Evolutionary conservation across 352 stramenopile species (phyloP), one percentile per base, ranked within the genome.

Genomic region (Globisporangium viniferum): DNA sequence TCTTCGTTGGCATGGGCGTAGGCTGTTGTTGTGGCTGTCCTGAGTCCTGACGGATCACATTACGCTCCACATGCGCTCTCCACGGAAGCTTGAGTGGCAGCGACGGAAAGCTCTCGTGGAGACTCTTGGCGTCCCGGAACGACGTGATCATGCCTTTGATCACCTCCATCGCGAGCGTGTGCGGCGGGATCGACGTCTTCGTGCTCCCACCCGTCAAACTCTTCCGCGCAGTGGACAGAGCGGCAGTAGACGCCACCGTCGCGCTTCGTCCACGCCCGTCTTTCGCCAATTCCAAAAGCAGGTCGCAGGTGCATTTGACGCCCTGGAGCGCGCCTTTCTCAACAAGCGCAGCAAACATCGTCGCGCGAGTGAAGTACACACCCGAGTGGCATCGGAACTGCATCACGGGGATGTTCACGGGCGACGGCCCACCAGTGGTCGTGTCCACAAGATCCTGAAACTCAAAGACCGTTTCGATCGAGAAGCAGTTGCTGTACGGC

Each of bases 401-500:
- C 24, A 80, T 48, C 46, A 73, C 63, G 5, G 65, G 65, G 4
- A 59, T 55, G 18, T 69, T 69, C 55, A 69, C 64, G n/a, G 64
- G 64, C 8, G 58, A 66, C 1, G 57, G 57, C 0, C 65, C 64
- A 24, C 64, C 65, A 1, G 65, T 70, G 1, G 65, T 36, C 3
- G 63, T 70, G 31, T 72, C 58, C 12, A 70, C 72, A 5, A 70
- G 61, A 51, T 87, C 74, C 36, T 84, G 69, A 8, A 82, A 67
- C 55, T 91, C 81, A 29, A 89, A 71, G 20, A 87, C 60, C 6
- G 77, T 78, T 66, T 91, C 82, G 39, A 89, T 74, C 2, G 82
- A 91, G 41, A 88, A 88, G 49, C 77, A 84, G 62, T 91, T 89
- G 72, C 79, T 89, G 56, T 80, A 82, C 0, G 81, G 82, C 29